Conservation (phyloP, 1,139 yeast genomes). For the Debaryomyces coudertii region DNA sequence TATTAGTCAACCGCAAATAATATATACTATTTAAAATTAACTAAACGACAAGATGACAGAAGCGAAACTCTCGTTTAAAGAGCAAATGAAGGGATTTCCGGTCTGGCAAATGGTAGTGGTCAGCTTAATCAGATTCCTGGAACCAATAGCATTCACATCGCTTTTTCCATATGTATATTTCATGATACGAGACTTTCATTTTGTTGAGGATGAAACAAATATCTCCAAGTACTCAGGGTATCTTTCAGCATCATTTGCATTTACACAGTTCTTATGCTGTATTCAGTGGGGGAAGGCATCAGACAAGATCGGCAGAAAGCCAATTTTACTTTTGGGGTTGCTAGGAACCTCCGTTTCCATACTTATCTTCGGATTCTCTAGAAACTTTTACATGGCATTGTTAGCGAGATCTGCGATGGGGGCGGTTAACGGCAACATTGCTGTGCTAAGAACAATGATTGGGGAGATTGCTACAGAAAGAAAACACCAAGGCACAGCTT, state of each 20-base stretch:
- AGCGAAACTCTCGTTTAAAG: conserved; percentile 20
- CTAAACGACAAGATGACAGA: conserved; percentile 5
- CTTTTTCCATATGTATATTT: conserved; percentile 43
- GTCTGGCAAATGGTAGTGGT: conserved; percentile 37
- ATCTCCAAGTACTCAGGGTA: conserved; percentile 43
- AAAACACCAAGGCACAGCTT: conserved; percentile 42
- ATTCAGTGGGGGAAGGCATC: conserved; percentile 41
- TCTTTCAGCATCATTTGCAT: conserved; percentile 42
- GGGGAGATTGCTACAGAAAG: conserved; percentile 43
- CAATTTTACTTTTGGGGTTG: conserved; percentile 34
- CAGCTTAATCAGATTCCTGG: conserved; percentile 37
- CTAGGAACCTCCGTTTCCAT: conserved; percentile 35
- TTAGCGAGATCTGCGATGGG: conserved; percentile 39
- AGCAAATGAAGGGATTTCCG: conserved; percentile 39
- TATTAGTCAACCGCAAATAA: background rate
- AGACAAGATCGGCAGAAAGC: conserved; percentile 38
- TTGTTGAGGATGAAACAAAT: conserved; percentile 38
- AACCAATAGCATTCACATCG: conserved; percentile 45
- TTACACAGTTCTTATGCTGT: conserved; percentile 40
- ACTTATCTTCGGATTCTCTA: conserved; percentile 37
- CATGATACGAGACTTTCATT: conserved; percentile 42
- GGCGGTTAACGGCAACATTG: conserved; percentile 39
- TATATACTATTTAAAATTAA: background rate
- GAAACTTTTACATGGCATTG: conserved; percentile 37
- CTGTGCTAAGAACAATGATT: conserved; percentile 41